Evolutionary conservation across 768 basidiomycete species (phyloP).

Genomic region (Rhizopogon salebrosus): DNA sequence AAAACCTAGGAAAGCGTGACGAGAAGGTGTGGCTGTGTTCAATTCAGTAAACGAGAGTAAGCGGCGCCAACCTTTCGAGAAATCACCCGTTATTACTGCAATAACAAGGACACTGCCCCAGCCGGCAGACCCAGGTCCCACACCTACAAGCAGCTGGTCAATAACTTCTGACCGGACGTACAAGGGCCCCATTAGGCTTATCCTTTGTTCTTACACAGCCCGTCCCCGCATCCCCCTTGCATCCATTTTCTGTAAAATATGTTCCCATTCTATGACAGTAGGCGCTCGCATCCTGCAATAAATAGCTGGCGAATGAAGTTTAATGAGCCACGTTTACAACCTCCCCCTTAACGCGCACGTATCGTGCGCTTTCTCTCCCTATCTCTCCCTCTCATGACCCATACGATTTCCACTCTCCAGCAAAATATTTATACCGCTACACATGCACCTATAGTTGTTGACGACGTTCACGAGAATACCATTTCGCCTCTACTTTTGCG

Average conservation of each 20-base stretch:
- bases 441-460: constrained; percentile 23
- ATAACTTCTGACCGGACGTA: background rate
- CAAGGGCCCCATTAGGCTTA: background rate
- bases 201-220: background rate
- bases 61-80: too few relatives aligned
- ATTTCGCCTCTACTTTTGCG: constrained; percentile 20
- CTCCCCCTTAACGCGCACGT: background rate
- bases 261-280: background rate
- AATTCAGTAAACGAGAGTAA: background rate
- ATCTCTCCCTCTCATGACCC: background rate
- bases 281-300: constrained; percentile 1
- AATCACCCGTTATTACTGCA: too few relatives aligned
- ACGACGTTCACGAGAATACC: constrained; percentile 19
- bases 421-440: constrained; percentile 30
- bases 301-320: background rate
- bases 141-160: background rate
- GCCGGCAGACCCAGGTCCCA: too few relatives aligned
- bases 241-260: background rate
- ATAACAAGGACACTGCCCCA: too few relatives aligned
- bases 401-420: constrained; percentile 18
- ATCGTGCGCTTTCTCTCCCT: background rate
- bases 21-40: background rate
- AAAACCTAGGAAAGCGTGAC: background rate
- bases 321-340: background rate
- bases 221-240: background rate